Evolutionary conservation across 306 rosid genomes (phyloP).

Genomic region (Pyrus communis): DNA sequence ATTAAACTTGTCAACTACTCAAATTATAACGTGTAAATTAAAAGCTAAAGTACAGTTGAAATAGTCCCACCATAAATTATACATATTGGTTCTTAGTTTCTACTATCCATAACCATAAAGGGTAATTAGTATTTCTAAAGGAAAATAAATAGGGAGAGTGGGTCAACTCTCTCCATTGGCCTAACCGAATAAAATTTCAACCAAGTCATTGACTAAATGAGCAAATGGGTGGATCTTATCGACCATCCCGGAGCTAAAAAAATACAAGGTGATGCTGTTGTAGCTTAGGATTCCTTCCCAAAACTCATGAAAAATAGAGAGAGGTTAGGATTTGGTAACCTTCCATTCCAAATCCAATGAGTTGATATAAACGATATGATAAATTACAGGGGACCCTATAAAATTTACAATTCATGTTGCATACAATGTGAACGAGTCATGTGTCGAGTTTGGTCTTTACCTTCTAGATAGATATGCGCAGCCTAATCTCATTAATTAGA

Average conservation of each 20-base stretch:
- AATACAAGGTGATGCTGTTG: not conserved
- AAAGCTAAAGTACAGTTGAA: no score
- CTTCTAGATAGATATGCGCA: no score
- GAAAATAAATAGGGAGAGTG: not conserved
- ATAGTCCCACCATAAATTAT: no score
- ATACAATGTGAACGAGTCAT: no score
- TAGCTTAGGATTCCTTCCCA: conserved; percentile 37
- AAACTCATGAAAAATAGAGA: not conserved
- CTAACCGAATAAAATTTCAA: not conserved
- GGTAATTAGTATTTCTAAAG: not conserved
- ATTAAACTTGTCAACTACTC: not conserved
- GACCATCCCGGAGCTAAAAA: not conserved
- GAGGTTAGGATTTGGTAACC: conserved; percentile 36
- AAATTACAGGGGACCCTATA: not conserved
- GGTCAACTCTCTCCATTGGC: not conserved
- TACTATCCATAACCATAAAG: not conserved
- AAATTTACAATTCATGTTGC: no score
- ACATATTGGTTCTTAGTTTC: not conserved
- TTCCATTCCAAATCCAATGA: not conserved
- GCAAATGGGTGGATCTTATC: not conserved
- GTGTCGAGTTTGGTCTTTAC: no score
- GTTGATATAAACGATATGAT: not conserved
- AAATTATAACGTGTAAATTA: not conserved
- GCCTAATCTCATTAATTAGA: no score
- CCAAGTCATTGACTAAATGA: not conserved